These are phyloP conservation scores for Ceratocystis ficicola DNA, from an alignment of 2,329 filamentous ascomycete species.

Conservation along the genomic window DNA sequence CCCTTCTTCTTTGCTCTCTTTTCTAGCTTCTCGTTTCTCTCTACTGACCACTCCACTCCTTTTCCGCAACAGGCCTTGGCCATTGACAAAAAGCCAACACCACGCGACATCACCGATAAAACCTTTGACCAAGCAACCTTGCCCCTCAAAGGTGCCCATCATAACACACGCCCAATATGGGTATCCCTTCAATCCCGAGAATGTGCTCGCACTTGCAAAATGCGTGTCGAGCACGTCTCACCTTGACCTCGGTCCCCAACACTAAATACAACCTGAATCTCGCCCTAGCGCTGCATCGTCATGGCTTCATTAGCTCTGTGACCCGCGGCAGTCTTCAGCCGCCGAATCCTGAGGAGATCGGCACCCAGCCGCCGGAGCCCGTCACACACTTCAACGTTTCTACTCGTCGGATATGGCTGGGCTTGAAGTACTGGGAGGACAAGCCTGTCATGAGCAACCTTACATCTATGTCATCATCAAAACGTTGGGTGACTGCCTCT, in stretches of 20 bases:
- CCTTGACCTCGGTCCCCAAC: constrained; percentile 70
- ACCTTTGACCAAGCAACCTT: neutral
- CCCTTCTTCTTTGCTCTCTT: neutral
- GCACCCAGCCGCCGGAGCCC: constrained; percentile 39
- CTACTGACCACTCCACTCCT: neutral
- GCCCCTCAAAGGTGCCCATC: neutral
- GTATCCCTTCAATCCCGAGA: constrained; percentile 58
- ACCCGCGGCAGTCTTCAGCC: constrained; percentile 54
- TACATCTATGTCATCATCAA: constrained; percentile 59
- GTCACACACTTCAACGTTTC: constrained; percentile 62
- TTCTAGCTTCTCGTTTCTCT: neutral
- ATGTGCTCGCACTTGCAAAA: constrained; percentile 89
- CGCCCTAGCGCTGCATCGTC: constrained; percentile 64
- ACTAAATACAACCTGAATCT: constrained; percentile 65
- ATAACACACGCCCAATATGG: constrained; percentile 17
- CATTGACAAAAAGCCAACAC: neutral
- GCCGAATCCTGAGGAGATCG: constrained; percentile 37
- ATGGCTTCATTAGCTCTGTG: constrained; percentile 70
- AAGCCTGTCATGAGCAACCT: constrained; percentile 63
- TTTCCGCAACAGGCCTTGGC: neutral
- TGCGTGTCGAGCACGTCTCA: constrained; percentile 69
- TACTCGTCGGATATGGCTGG: constrained; percentile 68
- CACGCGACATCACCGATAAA: neutral
- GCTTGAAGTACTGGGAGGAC: constrained; percentile 80
- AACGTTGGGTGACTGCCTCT: constrained; percentile 55